These are phyloP conservation scores for Aspergillus sp. DNA, from an alignment of 2,329 filamentous ascomycete species.

Conservation along the genomic window DNA sequence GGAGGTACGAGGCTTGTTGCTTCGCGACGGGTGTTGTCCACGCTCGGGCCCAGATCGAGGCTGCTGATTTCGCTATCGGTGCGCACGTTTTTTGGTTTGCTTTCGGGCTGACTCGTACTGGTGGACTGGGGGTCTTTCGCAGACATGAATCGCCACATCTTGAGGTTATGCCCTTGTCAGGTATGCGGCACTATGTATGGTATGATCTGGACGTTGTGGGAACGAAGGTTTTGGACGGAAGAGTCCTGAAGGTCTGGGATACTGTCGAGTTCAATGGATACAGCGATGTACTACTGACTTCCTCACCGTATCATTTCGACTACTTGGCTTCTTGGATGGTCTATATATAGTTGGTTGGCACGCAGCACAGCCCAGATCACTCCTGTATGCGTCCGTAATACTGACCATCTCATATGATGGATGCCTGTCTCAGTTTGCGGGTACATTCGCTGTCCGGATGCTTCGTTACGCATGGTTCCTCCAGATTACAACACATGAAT, in stretches of 20 bases:
- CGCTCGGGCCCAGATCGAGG: constrained; percentile 23
- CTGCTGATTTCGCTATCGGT: constrained; percentile 25
- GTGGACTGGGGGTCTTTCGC: neutral
- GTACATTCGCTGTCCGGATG: no score
- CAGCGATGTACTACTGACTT: no score
- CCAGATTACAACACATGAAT: no score
- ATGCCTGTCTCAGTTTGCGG: neutral
- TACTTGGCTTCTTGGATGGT: no score
- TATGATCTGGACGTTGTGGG: no score
- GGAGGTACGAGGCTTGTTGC: neutral
- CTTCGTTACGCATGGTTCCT: no score
- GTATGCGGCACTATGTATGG: neutral
- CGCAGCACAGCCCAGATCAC: neutral
- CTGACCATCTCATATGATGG: neutral
- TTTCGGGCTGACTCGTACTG: neutral
- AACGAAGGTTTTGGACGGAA: no score
- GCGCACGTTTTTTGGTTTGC: neutral
- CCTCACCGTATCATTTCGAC: no score
- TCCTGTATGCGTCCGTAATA: neutral
- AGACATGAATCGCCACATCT: neutral
- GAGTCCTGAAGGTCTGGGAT: no score
- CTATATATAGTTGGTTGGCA: no score
- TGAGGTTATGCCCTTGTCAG: neutral
- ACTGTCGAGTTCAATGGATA: no score
- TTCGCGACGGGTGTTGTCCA: neutral